A percentile compares a stretch with the other conserved stretches of the same genome.
These are phyloP conservation scores for Lachnellula willkommii DNA, from an alignment of 2,329 filamentous ascomycete species.

Conservation along the genomic window DNA sequence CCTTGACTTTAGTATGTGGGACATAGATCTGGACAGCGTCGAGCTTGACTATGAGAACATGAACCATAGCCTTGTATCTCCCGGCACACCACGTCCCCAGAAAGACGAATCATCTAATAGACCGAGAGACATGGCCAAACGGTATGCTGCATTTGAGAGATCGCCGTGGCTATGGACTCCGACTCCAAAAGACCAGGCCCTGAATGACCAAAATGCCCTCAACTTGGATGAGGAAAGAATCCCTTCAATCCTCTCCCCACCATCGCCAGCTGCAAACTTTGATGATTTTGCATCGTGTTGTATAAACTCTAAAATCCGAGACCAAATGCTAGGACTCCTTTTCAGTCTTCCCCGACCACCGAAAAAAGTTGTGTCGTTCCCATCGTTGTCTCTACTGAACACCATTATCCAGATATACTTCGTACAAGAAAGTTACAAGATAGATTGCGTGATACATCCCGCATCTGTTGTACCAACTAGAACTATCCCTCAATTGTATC, in stretches of 20 bases:
- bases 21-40: background rate
- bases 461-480: conserved; percentile 7
- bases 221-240: conserved; percentile 19
- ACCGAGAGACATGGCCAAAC: conserved; percentile 7
- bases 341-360: conserved; percentile 4
- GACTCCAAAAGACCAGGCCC: conserved; percentile 9
- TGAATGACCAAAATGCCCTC: conserved; percentile 16
- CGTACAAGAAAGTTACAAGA: conserved; percentile 9
- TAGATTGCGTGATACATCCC: conserved; percentile 15
- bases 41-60: conserved; percentile 9
- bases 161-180: conserved; percentile 22
- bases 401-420: conserved; percentile 17
- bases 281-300: conserved; percentile 9
- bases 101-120: background rate
- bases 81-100: background rate
- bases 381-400: conserved; percentile 17
- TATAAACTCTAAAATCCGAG: conserved; percentile 11
- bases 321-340: conserved; percentile 12
- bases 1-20: conserved; percentile 10
- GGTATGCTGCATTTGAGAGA: conserved; percentile 20
- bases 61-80: conserved; percentile 8
- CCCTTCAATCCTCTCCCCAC: background rate
- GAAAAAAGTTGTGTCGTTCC: conserved; percentile 8
- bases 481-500: conserved; percentile 12
- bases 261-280: conserved; percentile 1